These are phyloP conservation scores for Letharia columbiana DNA, from an alignment of 495 filamentous ascomycete species.

Conservation along the genomic window DNA sequence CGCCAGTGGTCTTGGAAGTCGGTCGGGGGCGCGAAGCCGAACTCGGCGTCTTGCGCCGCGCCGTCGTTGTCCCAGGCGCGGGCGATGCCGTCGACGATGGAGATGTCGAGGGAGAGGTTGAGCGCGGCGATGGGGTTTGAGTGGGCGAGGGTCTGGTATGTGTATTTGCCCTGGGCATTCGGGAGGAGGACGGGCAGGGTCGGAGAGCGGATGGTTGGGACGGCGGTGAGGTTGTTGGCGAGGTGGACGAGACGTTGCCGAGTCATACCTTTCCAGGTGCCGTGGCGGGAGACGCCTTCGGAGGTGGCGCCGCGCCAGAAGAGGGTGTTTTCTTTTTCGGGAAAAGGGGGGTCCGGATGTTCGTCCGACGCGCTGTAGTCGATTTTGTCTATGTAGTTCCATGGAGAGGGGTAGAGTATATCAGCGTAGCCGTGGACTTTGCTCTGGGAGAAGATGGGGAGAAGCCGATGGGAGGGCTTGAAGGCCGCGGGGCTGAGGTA, in stretches of 20 bases:
- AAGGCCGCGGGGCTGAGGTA: conserved; percentile 56
- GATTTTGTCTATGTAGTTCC: conserved; percentile 45
- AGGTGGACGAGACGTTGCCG: conserved; percentile 51
- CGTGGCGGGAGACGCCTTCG: conserved; percentile 45
- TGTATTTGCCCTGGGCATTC: conserved; percentile 26
- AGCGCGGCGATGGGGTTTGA: conserved; percentile 34
- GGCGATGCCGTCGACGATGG: conserved; percentile 43
- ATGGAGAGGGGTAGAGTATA: conserved; percentile 40
- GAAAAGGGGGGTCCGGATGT: conserved; percentile 35
- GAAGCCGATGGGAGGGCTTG: conserved; percentile 51
- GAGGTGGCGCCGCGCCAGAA: conserved; percentile 49
- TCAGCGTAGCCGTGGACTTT: conserved; percentile 51
- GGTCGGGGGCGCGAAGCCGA: conserved; percentile 34
- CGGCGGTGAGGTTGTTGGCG: conserved; percentile 43
- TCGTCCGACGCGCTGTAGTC: conserved; percentile 32
- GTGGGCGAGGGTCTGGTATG: conserved; percentile 31
- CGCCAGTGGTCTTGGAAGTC: conserved; percentile 55
- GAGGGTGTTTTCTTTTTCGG: conserved; percentile 38
- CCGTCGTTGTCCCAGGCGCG: conserved; percentile 49
- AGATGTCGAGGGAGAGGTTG: conserved; percentile 35
- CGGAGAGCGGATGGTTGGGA: conserved; percentile 31
- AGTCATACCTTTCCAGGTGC: conserved; percentile 51
- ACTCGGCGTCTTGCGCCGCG: conserved; percentile 41
- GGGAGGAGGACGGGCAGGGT: conserved; percentile 31
- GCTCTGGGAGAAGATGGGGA: conserved; percentile 68